Evolutionary conservation across 257 asterid genomes (phyloP).

Genomic region (Solanum chiquidenum): DNA sequence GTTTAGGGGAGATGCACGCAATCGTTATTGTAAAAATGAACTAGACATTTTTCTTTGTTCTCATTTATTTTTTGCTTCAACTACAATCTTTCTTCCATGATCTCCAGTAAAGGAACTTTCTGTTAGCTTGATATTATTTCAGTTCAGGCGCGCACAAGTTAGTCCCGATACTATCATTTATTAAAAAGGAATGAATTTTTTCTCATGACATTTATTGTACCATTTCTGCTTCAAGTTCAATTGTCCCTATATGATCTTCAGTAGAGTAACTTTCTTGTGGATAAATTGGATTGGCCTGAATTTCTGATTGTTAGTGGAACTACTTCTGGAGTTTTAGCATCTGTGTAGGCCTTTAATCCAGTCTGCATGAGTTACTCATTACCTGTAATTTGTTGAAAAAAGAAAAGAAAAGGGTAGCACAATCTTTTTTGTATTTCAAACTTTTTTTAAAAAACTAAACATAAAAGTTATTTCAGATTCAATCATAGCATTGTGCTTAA

Average conservation of each 20-base stretch:
- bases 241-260: not conserved
- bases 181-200: not conserved
- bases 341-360: not conserved
- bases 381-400: not conserved
- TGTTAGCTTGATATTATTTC: not conserved
- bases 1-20: not conserved
- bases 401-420: not conserved
- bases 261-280: not conserved
- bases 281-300: not conserved
- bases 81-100: not conserved
- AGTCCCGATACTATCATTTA: not conserved
- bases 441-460: not conserved
- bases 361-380: not conserved
- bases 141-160: not conserved
- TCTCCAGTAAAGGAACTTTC: not conserved
- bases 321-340: not conserved
- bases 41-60: not conserved
- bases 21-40: not conserved
- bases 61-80: not conserved
- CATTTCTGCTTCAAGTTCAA: not conserved
- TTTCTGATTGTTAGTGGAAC: not conserved
- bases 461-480: not conserved
- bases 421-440: not conserved
- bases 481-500: not conserved
- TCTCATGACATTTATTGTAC: not conserved